These are phyloP conservation scores for Malassezia yamatoensis DNA, from an alignment of 1,284 basidiomycete species.

Conservation along the genomic window DNA sequence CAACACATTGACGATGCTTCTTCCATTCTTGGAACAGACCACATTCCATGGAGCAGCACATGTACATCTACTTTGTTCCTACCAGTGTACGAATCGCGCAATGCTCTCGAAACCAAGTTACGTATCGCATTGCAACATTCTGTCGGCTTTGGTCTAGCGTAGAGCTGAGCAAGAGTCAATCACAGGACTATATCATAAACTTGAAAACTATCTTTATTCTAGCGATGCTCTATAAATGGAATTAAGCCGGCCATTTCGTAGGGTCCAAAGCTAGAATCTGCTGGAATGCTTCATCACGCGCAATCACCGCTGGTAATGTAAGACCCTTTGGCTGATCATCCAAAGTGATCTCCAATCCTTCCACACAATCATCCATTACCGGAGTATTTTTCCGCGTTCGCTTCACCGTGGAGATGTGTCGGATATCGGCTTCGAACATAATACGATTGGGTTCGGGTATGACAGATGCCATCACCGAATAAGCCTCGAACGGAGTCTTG, in stretches of 20 bases:
- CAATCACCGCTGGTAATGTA: slow-evolving; percentile 8
- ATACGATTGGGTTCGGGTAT: neutral
- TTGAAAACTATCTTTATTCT: neutral
- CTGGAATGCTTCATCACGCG: slow-evolving; percentile 12
- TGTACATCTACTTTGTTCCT: slow-evolving; percentile 34
- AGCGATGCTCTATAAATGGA: too few species aligned
- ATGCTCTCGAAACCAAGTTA: slow-evolving; percentile 20
- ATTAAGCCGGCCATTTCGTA: neutral
- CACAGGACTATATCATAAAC: neutral
- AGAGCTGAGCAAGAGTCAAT: neutral
- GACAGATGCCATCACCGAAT: neutral
- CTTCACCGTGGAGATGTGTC: slow-evolving; percentile 4
- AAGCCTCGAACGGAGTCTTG: slow-evolving; percentile 2
- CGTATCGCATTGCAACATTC: slow-evolving; percentile 27
- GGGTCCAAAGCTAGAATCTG: slow-evolving; percentile 10
- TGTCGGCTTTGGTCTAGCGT: slow-evolving; percentile 27
- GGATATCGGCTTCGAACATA: slow-evolving; percentile 9
- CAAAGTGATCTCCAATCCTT: slow-evolving; percentile 16
- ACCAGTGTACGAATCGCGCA: slow-evolving; percentile 18
- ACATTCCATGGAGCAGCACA: slow-evolving; percentile 31
- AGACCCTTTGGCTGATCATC: neutral
- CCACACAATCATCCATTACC: slow-evolving; percentile 7
- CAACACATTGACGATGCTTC: slow-evolving; percentile 20
- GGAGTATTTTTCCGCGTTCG: slow-evolving; percentile 15
- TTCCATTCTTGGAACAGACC: slow-evolving; percentile 11